Evolutionary conservation across 768 basidiomycete genomes (phyloP).

Genomic region (Lentinula raphanica): DNA sequence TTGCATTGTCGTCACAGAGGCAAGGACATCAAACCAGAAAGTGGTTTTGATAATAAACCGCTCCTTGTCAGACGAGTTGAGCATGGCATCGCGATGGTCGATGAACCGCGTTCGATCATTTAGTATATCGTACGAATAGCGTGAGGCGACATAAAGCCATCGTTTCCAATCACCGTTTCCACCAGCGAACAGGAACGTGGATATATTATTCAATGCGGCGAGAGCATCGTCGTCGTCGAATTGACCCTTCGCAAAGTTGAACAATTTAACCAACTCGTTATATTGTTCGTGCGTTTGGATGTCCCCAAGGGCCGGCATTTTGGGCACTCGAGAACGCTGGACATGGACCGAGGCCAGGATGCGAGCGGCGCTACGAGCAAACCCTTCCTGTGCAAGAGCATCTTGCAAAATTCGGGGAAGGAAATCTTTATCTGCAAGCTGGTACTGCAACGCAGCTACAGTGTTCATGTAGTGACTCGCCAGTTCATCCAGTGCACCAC

Average conservation of each 20-base stretch:
- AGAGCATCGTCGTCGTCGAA: constrained; percentile 66
- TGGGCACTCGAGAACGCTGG: constrained; percentile 22
- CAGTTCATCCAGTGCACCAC: neutral
- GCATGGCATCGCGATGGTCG: constrained; percentile 41
- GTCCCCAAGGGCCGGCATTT: constrained; percentile 17
- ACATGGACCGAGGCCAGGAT: constrained; percentile 59
- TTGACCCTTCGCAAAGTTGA: constrained; percentile 15
- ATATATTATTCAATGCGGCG: constrained; percentile 71
- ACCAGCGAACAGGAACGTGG: constrained; percentile 73
- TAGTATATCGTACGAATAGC: constrained; percentile 49
- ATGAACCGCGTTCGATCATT: constrained; percentile 23
- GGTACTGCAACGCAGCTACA: constrained; percentile 65
- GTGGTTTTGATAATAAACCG: constrained; percentile 78
- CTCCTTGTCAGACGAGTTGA: constrained; percentile 42
- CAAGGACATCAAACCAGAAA: constrained; percentile 85
- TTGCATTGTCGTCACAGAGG: constrained; percentile 64
- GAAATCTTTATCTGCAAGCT: constrained; percentile 51
- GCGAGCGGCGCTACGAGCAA: constrained; percentile 54
- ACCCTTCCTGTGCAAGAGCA: constrained; percentile 39
- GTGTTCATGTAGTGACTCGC: constrained; percentile 43
- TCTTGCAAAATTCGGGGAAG: constrained; percentile 44
- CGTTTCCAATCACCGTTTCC: constrained; percentile 64
- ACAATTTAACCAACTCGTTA: constrained; percentile 18
- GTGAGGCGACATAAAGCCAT: constrained; percentile 59
- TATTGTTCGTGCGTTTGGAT: constrained; percentile 21